These are phyloP conservation scores for Aspergillus ostianus DNA, from an alignment of 495 filamentous ascomycete species.

Conservation along the genomic window DNA sequence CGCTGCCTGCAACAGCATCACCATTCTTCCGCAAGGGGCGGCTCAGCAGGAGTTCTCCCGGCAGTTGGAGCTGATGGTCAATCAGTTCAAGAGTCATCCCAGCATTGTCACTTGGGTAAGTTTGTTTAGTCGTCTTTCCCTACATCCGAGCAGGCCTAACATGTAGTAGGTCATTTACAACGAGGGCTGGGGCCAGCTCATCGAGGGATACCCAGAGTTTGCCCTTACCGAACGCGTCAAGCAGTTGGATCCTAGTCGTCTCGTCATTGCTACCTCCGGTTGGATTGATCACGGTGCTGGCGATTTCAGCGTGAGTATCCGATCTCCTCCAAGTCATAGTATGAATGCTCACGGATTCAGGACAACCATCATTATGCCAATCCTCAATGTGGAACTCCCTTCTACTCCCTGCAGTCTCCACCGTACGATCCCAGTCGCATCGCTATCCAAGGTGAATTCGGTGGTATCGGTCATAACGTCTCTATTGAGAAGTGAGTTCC, in stretches of 20 bases:
- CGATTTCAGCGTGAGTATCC: constrained; percentile 46
- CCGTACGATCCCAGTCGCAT: constrained; percentile 61
- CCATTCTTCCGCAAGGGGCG: constrained; percentile 39
- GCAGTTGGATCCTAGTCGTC: constrained; percentile 57
- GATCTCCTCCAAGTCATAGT: not conserved
- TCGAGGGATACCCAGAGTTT: constrained; percentile 50
- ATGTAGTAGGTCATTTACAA: constrained; percentile 60
- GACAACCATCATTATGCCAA: constrained; percentile 73
- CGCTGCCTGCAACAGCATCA: constrained; percentile 9
- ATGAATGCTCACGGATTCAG: constrained; percentile 23
- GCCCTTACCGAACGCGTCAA: constrained; percentile 51
- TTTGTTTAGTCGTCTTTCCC: not conserved
- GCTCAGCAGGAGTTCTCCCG: constrained; percentile 61
- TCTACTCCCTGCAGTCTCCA: constrained; percentile 52
- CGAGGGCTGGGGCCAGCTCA: constrained; percentile 67
- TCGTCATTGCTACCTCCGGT: constrained; percentile 59
- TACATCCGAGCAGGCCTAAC: constrained; percentile 8
- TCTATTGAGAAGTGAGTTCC: constrained; percentile 47
- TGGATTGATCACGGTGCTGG: constrained; percentile 63
- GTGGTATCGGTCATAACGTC: constrained; percentile 62
- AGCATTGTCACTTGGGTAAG: constrained; percentile 54
- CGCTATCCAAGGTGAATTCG: constrained; percentile 68
- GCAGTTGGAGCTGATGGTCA: constrained; percentile 58
- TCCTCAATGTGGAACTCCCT: constrained; percentile 67
- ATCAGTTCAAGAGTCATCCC: constrained; percentile 61